Base-by-base conservation (phyloP, 1,284 basidiomycete genomes). In the Microbotryum violaceum region DNA sequence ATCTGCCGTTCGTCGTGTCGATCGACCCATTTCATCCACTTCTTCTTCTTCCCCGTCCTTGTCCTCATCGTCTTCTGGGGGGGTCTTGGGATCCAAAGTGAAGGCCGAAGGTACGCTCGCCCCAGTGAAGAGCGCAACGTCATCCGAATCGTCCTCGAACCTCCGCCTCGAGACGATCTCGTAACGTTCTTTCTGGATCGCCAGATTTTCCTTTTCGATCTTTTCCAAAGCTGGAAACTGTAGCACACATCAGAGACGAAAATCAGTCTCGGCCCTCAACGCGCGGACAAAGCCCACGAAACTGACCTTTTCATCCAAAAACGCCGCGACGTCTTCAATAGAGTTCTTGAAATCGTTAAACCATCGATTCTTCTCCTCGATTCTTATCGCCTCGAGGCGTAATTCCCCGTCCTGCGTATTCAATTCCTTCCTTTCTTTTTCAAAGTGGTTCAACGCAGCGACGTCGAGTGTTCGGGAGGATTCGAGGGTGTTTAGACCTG, bases 221-320 rank as follows among this genome's bases (percentile, higher is more conserved):
- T 82, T 84, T 73, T 94, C 91, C 20, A 97, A 78, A 56, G 79
- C 77, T 3, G 91, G 90, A 72, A 85, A 91, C 90, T 92, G 65
- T 1, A 63, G n/a, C 29, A 56, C 4, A 31, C 29, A 54, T 54
- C n/a, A 47, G 3, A 33, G 2, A 57, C 49, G 47, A 60, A 55
- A 42, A 49, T 18, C 37, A 58, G 31, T 25, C 56, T 65, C 71
- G 6, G 7, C 16, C 4, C 23, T 10, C 2, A 5, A 12, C 23
- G 20, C 27, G 16, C 47, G 10, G 8, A 25, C 20, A 25, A 18
- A 21, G 49, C 12, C 12, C n/a, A 14, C 29, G 8, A 12, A 6
- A 64, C 76, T 45, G 49, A 90, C 90, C 84, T 97, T 97, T 74
- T 91, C 89, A 71, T 94, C 91, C 45, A 97, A 78, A 74, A 97